Conservation (phyloP, 2,329 filamentous ascomycete genomes). For the Mollisia scopiformis region DNA sequence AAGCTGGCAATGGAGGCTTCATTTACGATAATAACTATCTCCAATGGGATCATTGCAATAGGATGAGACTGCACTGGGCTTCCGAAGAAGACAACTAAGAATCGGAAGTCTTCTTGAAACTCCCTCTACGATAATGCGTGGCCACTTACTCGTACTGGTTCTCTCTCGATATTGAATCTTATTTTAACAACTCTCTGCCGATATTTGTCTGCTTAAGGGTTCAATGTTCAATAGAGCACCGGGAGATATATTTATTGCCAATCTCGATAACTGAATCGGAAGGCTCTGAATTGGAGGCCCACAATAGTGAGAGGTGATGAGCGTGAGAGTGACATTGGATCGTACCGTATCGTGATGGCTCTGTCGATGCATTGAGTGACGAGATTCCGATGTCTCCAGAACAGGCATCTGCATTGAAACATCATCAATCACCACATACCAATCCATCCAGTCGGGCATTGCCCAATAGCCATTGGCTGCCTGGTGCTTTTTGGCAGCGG, state of each 20-base stretch:
- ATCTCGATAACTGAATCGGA: background rate
- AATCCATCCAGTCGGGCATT: background rate
- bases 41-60: background rate
- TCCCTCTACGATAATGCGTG: background rate
- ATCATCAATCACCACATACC: slow-evolving; percentile 14
- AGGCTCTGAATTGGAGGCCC: background rate
- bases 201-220: background rate
- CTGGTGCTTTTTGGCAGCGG: background rate
- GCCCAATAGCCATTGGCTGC: background rate
- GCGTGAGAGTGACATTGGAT: background rate
- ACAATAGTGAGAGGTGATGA: no score
- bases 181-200: no score
- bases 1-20: background rate
- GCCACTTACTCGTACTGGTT: background rate
- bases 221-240: background rate
- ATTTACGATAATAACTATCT: background rate
- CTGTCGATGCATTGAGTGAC: background rate
- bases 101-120: background rate
- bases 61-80: background rate
- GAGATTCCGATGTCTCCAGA: slow-evolving; percentile 1
- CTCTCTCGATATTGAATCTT: background rate
- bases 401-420: slow-evolving; percentile 17
- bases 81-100: background rate
- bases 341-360: background rate
- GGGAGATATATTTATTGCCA: background rate